phyloP scores from a whole-genome alignment of 2,329 filamentous ascomycete species.

The Rhinocladiella mackenziei region DNA sequence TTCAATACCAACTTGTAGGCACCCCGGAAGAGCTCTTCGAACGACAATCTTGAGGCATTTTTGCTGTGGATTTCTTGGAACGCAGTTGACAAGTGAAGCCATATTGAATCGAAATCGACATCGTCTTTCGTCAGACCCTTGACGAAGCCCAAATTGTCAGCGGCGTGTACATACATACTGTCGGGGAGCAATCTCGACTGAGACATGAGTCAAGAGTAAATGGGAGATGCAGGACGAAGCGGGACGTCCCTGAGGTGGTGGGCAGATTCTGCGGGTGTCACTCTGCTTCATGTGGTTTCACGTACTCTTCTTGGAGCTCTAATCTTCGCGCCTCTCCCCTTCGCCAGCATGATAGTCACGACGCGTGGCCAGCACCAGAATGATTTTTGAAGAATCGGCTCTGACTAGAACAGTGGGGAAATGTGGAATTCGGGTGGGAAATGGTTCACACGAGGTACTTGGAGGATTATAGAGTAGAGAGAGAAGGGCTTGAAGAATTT shows the following conservation, averaged over 20 bases:
- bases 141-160: neutral
- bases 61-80: constrained; percentile 86
- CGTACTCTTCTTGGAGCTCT: constrained; percentile 64
- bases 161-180: no score
- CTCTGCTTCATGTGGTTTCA: constrained; percentile 22
- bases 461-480: no score
- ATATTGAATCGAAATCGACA: constrained; percentile 80
- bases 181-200: no score
- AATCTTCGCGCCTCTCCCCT: constrained; percentile 57
- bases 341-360: constrained; percentile 43
- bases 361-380: constrained; percentile 6
- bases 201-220: neutral
- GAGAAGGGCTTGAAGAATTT: no score
- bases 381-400: constrained; percentile 2
- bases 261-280: neutral
- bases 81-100: constrained; percentile 71
- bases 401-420: constrained; percentile 1
- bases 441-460: no score
- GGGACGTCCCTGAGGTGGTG: neutral
- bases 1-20: constrained; percentile 91
- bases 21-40: constrained; percentile 90
- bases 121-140: constrained; percentile 58
- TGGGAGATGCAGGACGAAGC: neutral
- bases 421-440: neutral
- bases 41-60: constrained; percentile 83